These are phyloP conservation scores for Marchantia paleacea DNA, from an alignment of 225 moss, liverwort and hornwort genomes.

Conservation along the genomic window DNA sequence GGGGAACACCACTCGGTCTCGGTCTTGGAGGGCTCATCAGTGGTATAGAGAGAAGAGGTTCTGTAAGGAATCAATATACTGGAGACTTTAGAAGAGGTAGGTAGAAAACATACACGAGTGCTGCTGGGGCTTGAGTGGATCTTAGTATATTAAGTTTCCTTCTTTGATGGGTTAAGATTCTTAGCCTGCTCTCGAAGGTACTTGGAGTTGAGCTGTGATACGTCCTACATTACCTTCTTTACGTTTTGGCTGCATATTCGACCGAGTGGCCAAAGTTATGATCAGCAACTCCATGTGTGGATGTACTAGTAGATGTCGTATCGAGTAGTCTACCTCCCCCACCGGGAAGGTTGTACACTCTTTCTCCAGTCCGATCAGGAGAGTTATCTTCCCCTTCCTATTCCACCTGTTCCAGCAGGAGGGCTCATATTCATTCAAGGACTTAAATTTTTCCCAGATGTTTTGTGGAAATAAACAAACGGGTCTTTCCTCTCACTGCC, in stretches of 20 bases:
- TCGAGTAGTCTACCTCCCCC: conserved; percentile 16
- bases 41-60: conserved; percentile 46
- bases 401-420: conserved; percentile 1
- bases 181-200: conserved; percentile 4
- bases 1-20: conserved; percentile 55
- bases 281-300: conserved; percentile 10
- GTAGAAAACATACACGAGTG: neutral
- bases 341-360: neutral
- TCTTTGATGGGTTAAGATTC: conserved; percentile 10
- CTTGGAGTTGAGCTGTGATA: neutral
- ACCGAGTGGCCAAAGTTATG: neutral
- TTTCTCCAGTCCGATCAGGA: neutral
- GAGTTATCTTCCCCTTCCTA: neutral
- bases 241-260: neutral
- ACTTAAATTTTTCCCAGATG: neutral
- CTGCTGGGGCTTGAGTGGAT: conserved; percentile 4
- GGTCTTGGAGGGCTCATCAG: conserved; percentile 64
- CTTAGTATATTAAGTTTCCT: neutral
- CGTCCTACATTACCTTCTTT: neutral
- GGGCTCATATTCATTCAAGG: conserved; percentile 8
- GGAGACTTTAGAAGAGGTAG: conserved; percentile 22
- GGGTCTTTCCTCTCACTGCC: neutral
- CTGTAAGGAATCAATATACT: conserved; percentile 19
- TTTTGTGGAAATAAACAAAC: conserved; percentile 1
- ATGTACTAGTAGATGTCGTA: conserved; percentile 19